Conservation (phyloP, 345 rosid species). For the Eucalyptus curtisii region DNA sequence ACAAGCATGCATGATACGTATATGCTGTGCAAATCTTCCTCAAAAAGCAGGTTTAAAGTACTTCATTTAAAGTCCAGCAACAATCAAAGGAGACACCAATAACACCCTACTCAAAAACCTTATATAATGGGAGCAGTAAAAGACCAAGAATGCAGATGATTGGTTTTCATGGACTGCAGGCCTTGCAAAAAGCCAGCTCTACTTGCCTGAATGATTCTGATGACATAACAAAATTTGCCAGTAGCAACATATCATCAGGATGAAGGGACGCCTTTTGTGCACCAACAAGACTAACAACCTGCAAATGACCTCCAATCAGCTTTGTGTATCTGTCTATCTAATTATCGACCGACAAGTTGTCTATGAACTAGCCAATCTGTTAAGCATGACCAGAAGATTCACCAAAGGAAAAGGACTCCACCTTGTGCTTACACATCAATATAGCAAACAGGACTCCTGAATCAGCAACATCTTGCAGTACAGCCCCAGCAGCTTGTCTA, state of each 20-base stretch:
- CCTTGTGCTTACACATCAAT: constrained; percentile 17
- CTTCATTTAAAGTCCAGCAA: not conserved
- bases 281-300: constrained; percentile 95
- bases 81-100: not conserved
- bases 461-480: constrained; percentile 11
- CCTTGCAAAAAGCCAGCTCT: not conserved
- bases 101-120: not conserved
- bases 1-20: not conserved
- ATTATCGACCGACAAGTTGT: not conserved
- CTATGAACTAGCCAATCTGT: not conserved
- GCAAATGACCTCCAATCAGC: constrained; percentile 1
- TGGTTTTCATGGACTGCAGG: not conserved
- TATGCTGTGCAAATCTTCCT: not conserved
- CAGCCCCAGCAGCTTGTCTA: constrained; percentile 13
- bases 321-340: not conserved
- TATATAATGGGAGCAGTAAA: not conserved
- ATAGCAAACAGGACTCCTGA: constrained; percentile 17
- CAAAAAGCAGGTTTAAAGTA: not conserved
- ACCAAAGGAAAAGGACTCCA: not conserved
- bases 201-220: constrained; percentile 93
- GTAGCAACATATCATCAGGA: constrained; percentile 92
- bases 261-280: constrained; percentile 98
- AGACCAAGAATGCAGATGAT: not conserved
- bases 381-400: not conserved
- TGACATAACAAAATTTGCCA: constrained; percentile 83